Evolutionary conservation across 176 grass and related monocot genomes (phyloP), one percentile per base, ranked within the genome.

Genomic region (Oryza glumipatula): DNA sequence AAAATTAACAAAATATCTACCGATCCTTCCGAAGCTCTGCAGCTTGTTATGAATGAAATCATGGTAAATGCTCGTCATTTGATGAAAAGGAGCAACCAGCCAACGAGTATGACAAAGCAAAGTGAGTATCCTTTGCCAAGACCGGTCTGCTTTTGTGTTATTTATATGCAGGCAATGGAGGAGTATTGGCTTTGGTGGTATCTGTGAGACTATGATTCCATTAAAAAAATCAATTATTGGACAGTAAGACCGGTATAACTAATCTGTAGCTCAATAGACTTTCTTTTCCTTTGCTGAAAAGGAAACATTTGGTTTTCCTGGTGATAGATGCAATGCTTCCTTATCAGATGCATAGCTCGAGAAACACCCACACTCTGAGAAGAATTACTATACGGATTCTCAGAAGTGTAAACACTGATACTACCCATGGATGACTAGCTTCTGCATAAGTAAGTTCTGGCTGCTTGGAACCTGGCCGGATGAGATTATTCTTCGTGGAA

Each of bases 41-140:
- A 65, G 33, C n/a, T 83, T 87, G 70, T 41, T 78, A 51, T 48
- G 51, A 49, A 90, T 56, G 66, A 87, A 87, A 46, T 85, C 83
- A 24, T 82, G 14, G 76, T 65, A 80, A 69, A 85, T 78, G 54
- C 67, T 21, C 13, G 47, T 46, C 83, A 85, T 28, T 61, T n/a
- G 2, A 23, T 28, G 10, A 17, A 61, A 45, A 12, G 51, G 41
- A 32, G 22, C 3, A 63, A 28, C 28, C 1, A 28, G 28, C 1
- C 28, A 28, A 64, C n/a, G 12, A 5, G 38, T 16, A 11, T 61
- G 6, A 67, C 3, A 45, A 14, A 60, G 15, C 11, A 58, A 45
- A 58, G 19, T 61, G 15, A 16, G 35, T 33, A 26, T 28, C 9
- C 4, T 65, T 65, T 76, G 73, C 24, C 47, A 60, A 60, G 9